Evolutionary conservation across 2,329 filamentous ascomycete species (phyloP), one percentile per base, ranked within the genome.

Genomic region (Fusarium coffeatum): DNA sequence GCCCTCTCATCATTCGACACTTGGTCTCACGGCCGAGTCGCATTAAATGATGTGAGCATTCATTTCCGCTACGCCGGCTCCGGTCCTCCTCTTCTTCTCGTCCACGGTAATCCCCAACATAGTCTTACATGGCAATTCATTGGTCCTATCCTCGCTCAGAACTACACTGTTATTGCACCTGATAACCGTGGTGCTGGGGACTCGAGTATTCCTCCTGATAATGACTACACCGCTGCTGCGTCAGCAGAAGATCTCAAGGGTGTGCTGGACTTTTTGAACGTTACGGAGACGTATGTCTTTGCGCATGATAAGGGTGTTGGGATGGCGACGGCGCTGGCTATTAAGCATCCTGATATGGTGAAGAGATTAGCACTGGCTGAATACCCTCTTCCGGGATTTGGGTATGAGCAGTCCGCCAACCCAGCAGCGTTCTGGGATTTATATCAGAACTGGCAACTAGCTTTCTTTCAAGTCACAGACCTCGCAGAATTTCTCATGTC

Each of bases 381-480:
- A 64, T 84, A 84, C 50, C 34, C 69, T 2, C 76, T 84, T 5
- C 83, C 82, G 0, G 83, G 83, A 2, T 81, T 79, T 53, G 80
- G 81, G 0, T 84, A 83, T 61, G 78, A 83, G 43, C 51, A 66
- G 0, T 56, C 66, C 2, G 40, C 77, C 3, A 68, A 69, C 0
- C 79, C 78, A 2, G 77, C 75, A 0, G 74, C 80, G 0, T 80
- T 69, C 46, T 78, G 79, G 72, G 78, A 83, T 34, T 68, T 83
- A 0, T 85, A 84, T 66, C 72, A 76, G 37, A 81, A 82, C 53
- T 80, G 77, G 76, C 80, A 82, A 53, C 72, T 82, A 2, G 81
- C 82, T 0, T 83, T 85, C 72, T 85, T 86, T 72, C 76, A 78
- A 27, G 79, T 85, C 11, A 78, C 83, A 0, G 84, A 85, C 25